Conservation (phyloP, 805 yeast species). For the Jamesozyma rosinii region DNA sequence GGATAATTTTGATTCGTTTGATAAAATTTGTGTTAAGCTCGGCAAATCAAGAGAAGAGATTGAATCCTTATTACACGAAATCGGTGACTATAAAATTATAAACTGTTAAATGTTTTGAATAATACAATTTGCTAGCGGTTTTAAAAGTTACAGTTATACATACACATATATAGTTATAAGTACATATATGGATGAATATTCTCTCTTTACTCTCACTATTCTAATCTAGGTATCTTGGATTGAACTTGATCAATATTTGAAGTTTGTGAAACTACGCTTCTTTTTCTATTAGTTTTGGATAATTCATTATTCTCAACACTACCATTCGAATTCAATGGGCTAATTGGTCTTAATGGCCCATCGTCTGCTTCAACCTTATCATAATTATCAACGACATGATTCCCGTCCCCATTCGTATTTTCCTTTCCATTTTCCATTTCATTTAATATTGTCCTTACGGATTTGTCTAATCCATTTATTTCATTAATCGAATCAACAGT, state of each 20-base stretch:
- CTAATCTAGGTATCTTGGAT: slow-evolving; percentile 3
- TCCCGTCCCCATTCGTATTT: neutral
- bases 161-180: neutral
- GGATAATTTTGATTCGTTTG: slow-evolving; percentile 47
- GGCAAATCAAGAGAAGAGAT: slow-evolving; percentile 47
- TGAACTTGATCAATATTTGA: neutral
- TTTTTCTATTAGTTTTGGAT: neutral
- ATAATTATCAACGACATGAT: neutral
- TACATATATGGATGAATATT: neutral
- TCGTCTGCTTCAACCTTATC: neutral
- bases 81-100: slow-evolving; percentile 44
- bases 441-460: slow-evolving; percentile 8
- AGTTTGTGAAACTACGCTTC: neutral
- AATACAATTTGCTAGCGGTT: neutral
- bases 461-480: slow-evolving; percentile 7
- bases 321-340: neutral
- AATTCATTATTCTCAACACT: neutral
- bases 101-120: slow-evolving; percentile 24
- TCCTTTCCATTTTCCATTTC: slow-evolving; percentile 2
- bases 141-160: neutral
- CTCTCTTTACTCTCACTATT: neutral
- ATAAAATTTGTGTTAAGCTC: slow-evolving; percentile 62
- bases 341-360: neutral
- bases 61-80: slow-evolving; percentile 37
- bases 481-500: slow-evolving; percentile 6